phyloP scores from a whole-genome alignment of 768 basidiomycete species.

The Russula emetica region DNA sequence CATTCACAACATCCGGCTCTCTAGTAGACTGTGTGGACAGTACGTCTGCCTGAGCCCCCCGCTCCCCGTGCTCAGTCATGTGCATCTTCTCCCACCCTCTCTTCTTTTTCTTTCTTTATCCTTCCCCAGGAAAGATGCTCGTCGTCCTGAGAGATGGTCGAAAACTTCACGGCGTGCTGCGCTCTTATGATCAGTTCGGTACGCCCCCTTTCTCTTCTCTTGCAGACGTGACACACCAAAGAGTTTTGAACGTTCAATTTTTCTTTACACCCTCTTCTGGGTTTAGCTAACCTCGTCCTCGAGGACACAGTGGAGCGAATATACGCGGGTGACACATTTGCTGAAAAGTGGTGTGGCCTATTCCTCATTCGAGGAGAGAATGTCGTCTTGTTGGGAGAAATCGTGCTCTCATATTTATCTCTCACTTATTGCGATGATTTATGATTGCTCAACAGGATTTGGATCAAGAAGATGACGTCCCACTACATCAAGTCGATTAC shows the following conservation, averaged over 20 bases:
- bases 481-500: conserved; percentile 71
- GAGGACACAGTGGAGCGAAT: conserved; percentile 95
- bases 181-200: conserved; percentile 99
- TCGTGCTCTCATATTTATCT: conserved; percentile 46
- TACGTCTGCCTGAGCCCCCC: conserved; percentile 63
- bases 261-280: not conserved
- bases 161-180: conserved; percentile 91
- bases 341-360: conserved; percentile 83
- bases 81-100: conserved; percentile 13
- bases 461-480: conserved; percentile 86
- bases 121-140: conserved; percentile 86
- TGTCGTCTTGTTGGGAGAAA: conserved; percentile 93
- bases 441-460: conserved; percentile 58
- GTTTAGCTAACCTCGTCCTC: conserved; percentile 89
- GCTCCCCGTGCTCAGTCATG: conserved; percentile 21
- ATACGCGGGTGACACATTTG: conserved; percentile 84
- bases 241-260: not conserved
- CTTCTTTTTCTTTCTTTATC: conserved; percentile 5
- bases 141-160: conserved; percentile 94
- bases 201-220: conserved; percentile 32
- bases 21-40: conserved; percentile 99
- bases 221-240: not conserved
- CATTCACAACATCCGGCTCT: conserved; percentile 98
- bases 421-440: conserved; percentile 7
- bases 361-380: conserved; percentile 98